Percentiles rank a stretch among this genome's conserved stretches.
These are phyloP conservation scores for Cudoniella acicularis DNA, from an alignment of 495 filamentous ascomycete genomes.

Conservation along the genomic window DNA sequence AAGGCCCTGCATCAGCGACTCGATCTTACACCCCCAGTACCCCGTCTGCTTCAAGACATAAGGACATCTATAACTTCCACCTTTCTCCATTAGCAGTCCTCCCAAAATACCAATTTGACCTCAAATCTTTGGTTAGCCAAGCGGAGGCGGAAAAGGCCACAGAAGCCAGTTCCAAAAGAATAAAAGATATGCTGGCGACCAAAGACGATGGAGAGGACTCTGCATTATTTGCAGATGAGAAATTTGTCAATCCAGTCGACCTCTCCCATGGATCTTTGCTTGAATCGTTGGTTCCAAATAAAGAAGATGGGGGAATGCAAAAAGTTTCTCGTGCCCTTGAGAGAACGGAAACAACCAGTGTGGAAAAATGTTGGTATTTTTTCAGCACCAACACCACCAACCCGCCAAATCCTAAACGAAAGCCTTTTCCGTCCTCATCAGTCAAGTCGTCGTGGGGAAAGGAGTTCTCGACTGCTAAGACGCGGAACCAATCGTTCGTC, in stretches of 20 bases:
- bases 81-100: conserved; percentile 42
- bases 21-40: conserved; percentile 22
- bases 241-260: conserved; percentile 5
- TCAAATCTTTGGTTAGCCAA: conserved; percentile 62
- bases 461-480: conserved; percentile 42
- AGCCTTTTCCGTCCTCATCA: conserved; percentile 32
- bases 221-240: conserved; percentile 22
- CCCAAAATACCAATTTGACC: conserved; percentile 61
- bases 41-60: conserved; percentile 20
- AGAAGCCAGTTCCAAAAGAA: conserved; percentile 52
- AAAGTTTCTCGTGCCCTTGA: conserved; percentile 67
- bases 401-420: conserved; percentile 22
- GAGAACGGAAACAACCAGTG: conserved; percentile 66
- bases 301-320: conserved; percentile 39
- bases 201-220: conserved; percentile 29
- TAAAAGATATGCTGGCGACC: conserved; percentile 41
- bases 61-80: conserved; percentile 20
- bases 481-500: conserved; percentile 60
- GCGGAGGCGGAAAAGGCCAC: conserved; percentile 52
- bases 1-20: conserved; percentile 42
- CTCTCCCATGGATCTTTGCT: conserved; percentile 12
- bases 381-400: conserved; percentile 40
- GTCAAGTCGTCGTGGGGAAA: conserved; percentile 29
- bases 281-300: conserved; percentile 17
- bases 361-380: conserved; percentile 63